These are phyloP conservation scores for Magnusiomyces starmeri DNA, from an alignment of 1,139 yeast species.

Conservation along the genomic window DNA sequence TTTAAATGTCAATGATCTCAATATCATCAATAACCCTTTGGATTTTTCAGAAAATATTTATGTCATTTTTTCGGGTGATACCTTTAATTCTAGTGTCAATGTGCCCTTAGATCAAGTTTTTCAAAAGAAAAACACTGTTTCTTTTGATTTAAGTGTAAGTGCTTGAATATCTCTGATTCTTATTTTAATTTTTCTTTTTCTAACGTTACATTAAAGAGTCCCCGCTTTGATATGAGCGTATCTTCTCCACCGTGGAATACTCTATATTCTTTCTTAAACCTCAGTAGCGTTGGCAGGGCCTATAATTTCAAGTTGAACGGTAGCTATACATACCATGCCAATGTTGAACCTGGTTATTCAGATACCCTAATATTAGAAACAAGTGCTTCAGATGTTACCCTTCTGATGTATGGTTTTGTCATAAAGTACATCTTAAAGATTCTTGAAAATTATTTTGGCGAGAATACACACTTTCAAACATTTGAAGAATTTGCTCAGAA, in stretches of 20 bases:
- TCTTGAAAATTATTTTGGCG: conserved; percentile 87
- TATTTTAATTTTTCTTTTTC: conserved; percentile 1
- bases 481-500: conserved; percentile 64
- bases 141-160: conserved; percentile 39
- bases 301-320: conserved; percentile 57
- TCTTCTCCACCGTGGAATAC: conserved; percentile 94
- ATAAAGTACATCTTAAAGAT: conserved; percentile 69
- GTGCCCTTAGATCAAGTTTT: conserved; percentile 61
- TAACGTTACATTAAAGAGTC: conserved; percentile 37
- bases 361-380: conserved; percentile 64
- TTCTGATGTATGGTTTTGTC: conserved; percentile 73
- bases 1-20: conserved; percentile 76
- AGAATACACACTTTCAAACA: conserved; percentile 71
- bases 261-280: conserved; percentile 56
- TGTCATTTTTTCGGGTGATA: conserved; percentile 62
- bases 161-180: neutral
- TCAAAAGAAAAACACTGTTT: conserved; percentile 49
- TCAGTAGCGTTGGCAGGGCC: conserved; percentile 59
- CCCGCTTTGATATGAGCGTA: conserved; percentile 53
- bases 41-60: conserved; percentile 77
- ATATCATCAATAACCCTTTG: conserved; percentile 80
- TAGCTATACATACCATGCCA: conserved; percentile 53
- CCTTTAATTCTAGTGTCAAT: conserved; percentile 41
- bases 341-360: conserved; percentile 55
- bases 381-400: conserved; percentile 56